Evolutionary conservation across 1,284 basidiomycete species (phyloP), one percentile per base, ranked within the genome.

Genomic region (Agroathelia rolfsii): DNA sequence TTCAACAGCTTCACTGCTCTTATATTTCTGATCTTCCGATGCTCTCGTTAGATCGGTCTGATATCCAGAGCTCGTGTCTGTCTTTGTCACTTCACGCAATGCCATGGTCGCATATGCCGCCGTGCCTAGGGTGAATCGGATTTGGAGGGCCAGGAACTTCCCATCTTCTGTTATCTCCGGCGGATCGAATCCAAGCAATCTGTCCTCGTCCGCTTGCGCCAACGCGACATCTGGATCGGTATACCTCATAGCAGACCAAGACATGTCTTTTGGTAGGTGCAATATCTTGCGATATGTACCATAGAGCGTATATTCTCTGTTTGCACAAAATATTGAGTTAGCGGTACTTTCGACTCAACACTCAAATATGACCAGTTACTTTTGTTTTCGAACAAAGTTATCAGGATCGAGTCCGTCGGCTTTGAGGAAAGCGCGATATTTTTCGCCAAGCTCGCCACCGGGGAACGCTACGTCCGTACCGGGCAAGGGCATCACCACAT

Each of bases 51-150:
- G 66, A 38, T 63, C 66, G 12, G 74, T 83, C 56, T 94, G 89
- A 53, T 77, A 80, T 54, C 88, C 86, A 6, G 85, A 80, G 45
- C 85, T 87, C 8, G 90, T 95, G 48, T 93, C 88, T 24, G 82
- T 84, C 59, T 92, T 90, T 9, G 89, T 94, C 27, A 94, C 76
- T 56, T 94, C 89, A 28, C 92, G 74, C 41, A 96, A 55, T 3
- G 90, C 90, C 92, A 96, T 96, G 3, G 92, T 96, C 2, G 92
- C 92, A 55, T 94, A 96, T 3, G 87, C 83, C 2, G 86, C 82
- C 3, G 87, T 87, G 14, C 85, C 86, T 13, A 96, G 67, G 9
- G 71, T 74, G 37, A 94, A 59, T 30, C 76, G 61, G 36, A 95
- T 74, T 50, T 90, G 88, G 22, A 95, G 59, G 2, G 92, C 90